These are phyloP conservation scores for Adenanthera pavonina DNA, from an alignment of 306 rosid genomes.

Conservation along the genomic window DNA sequence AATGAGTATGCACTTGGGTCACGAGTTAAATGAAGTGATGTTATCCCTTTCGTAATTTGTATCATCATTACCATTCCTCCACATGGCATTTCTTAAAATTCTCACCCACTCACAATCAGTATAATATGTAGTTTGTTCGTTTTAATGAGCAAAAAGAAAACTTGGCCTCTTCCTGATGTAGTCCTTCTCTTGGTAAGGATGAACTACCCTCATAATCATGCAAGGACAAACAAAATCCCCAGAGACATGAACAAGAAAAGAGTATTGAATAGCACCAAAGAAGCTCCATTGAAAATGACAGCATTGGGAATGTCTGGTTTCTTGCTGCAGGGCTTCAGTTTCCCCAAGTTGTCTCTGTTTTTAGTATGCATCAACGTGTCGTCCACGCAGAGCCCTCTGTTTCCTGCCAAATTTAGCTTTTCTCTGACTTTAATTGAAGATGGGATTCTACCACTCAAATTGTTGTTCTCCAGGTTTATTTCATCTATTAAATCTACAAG, in stretches of 20 bases:
- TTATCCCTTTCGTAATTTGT: not conserved
- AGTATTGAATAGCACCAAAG: conserved; percentile 46
- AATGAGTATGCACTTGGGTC: not conserved
- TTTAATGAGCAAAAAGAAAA: conserved; percentile 14
- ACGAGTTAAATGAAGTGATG: not conserved
- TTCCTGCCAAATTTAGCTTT: conserved; percentile 57
- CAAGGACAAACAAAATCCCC: conserved; percentile 30
- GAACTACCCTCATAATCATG: conserved; percentile 29
- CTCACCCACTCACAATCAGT: not conserved
- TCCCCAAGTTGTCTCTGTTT: conserved; percentile 33
- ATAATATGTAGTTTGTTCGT: not conserved
- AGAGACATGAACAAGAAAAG: conserved; percentile 24
- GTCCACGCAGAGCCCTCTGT: conserved; percentile 58
- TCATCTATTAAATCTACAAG: conserved; percentile 45
- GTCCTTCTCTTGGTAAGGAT: conserved; percentile 5
- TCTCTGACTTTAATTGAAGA: conserved; percentile 48
- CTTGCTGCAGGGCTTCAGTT: conserved; percentile 47
- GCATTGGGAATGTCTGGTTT: conserved; percentile 43
- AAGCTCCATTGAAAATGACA: conserved; percentile 45
- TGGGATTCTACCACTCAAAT: conserved; percentile 63
- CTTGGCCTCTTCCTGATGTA: not conserved
- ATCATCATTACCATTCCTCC: not conserved
- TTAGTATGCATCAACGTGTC: conserved; percentile 18
- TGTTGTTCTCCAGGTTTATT: conserved; percentile 68
- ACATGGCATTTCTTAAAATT: not conserved